Evolutionary conservation across 192 early-diverging fungal genomes (phyloP), one percentile per base, ranked within the genome.

Genomic region (Umbelopsis ramanniana): DNA sequence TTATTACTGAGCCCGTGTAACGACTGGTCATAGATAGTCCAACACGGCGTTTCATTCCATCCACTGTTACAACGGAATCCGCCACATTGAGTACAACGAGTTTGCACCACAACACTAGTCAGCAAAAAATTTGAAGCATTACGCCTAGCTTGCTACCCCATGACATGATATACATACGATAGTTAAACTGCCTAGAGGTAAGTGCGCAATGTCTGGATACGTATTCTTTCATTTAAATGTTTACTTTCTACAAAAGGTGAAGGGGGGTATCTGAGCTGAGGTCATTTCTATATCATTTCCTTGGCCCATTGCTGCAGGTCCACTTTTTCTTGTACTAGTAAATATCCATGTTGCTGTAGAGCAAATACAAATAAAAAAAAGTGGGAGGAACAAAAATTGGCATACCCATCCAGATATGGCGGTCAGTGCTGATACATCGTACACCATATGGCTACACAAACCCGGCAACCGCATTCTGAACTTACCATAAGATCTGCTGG

Each of bases 221-320:
- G 52, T 24, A 26, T 24, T 24, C 22, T 22, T 22, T 6, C 12
- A 9, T 21, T 17, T 0, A 50, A 50, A 4, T 50, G 48, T 50
- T 50, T 50, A 50, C 6, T 50, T 50, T 50, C 48, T 50, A 50
- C 48, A 50, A 19, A 6, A 14, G 3, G 47, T 12, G 47, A 9
- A 10, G 47, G 48, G 48, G 48, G 48, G 48, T n/a, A 21, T 17
- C 4, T 50, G 6, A 9, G 15, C 15, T 50, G 5, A 15, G 3
- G 19, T 4, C 19, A 21, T 15, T 19, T 63, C 33, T 63, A 63
- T 35, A 37, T 63, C 57, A 63, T 63, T 11, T 63, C 57, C 50
- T 66, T 74, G 46, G 86, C 86, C 90, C 89, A 90, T 71, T 83
- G 75, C 54, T 87, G 86, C 72, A 92, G 84, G 70, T 92, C 89